Base-by-base conservation (phyloP, 805 yeast species). In the Cyberlindnera suaveolens region DNA sequence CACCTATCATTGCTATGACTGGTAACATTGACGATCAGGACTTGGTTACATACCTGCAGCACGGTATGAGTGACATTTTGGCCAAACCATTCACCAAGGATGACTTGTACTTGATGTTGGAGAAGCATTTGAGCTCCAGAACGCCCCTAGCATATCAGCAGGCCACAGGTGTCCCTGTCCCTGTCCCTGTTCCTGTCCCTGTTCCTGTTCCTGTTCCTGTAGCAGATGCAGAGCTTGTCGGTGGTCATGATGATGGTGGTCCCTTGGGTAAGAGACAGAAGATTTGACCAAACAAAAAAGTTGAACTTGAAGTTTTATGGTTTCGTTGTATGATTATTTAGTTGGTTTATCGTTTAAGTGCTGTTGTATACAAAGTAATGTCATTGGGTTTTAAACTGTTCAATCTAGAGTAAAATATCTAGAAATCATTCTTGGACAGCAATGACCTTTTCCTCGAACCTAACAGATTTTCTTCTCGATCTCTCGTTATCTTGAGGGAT, bases 1-100 rank as follows among this genome's bases (percentile, higher is more conserved):
- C 96, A 0, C 98, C 98, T 11, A 86, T 93, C 49, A 83, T 93
- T 51, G 95, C 96, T 27, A 87, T 87, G 96, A 87, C 96, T 2
- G 95, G 96, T 34, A 88, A 87, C 58, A 85, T 87, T 44, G 83
- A 85, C 52, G 86, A 83, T 50, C 79, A 82, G 51, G 96, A 88
- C 62, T 69, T 88, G 45, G 84, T 85, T 38, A 83, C 81, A 1
- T 88, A 85, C 61, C 66, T 86, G 46, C 83, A 82, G 53, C 87
- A 88, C 56, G 97, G 96, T 5, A 89, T 89, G 87, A 82, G 86
- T 45, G 96, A 88, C 62, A 87, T 93, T 31, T 68, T 93, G 49
- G 95, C 96, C 5, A 88, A 93, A 58, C 99, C 99, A 1, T 93
- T 93, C 61, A 84, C 95, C 2, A 88, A 85, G 58, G 86, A 82